Evolutionary conservation across 2,329 filamentous ascomycete species (phyloP).

Genomic region (Aspergillus quadrilineatus): DNA sequence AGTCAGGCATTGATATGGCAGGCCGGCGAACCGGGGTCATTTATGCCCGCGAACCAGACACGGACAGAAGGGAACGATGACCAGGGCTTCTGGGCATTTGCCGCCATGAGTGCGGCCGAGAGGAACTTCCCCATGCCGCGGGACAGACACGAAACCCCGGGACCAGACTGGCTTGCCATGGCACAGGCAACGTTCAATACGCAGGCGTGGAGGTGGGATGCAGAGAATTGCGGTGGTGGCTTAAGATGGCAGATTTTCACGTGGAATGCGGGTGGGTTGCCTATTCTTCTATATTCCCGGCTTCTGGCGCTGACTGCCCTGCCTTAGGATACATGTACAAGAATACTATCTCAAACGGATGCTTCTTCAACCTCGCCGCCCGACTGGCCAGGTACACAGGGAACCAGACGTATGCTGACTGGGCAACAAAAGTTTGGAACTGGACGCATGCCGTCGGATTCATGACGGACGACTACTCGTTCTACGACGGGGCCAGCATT

Average conservation of each 20-base stretch:
- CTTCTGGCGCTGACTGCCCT: not conserved
- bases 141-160: constrained; percentile 32
- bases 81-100: constrained; percentile 59
- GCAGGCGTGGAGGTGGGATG: constrained; percentile 70
- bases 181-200: constrained; percentile 79
- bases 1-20: constrained; percentile 40
- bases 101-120: constrained; percentile 58
- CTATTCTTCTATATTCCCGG: not conserved
- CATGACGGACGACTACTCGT: constrained; percentile 50
- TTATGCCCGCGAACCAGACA: constrained; percentile 45
- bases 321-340: constrained; percentile 31
- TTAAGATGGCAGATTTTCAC: constrained; percentile 48
- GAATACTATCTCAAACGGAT: constrained; percentile 36
- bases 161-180: constrained; percentile 75
- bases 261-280: constrained; percentile 28
- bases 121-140: constrained; percentile 43
- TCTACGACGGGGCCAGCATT: constrained; percentile 57
- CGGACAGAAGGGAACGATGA: constrained; percentile 56
- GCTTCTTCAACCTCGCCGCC: constrained; percentile 34
- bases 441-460: constrained; percentile 55
- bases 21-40: constrained; percentile 37
- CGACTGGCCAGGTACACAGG: constrained; percentile 33
- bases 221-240: constrained; percentile 65
- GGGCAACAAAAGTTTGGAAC: constrained; percentile 66
- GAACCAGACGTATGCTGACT: constrained; percentile 48